Percentiles rank a stretch among this genome's conserved stretches.
Conservation (phyloP, 2,329 filamentous ascomycete species). For the Aspergillus spinulosporus region DNA sequence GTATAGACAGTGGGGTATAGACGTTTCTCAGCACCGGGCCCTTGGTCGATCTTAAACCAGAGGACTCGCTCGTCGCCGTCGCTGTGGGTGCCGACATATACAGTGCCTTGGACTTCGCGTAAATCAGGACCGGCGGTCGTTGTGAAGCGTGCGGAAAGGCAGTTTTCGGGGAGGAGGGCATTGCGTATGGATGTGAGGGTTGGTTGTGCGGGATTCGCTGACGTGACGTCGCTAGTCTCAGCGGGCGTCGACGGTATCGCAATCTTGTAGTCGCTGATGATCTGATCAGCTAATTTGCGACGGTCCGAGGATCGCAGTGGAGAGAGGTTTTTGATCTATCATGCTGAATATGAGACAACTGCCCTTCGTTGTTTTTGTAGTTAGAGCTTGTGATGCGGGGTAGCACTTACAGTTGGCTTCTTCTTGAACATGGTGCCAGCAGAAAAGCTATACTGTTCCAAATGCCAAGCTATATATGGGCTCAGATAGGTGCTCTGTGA, state of each 20-base stretch:
- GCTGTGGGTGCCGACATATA: slow-evolving; percentile 63
- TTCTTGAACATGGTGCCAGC: slow-evolving; percentile 60
- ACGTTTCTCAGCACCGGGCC: slow-evolving; percentile 42
- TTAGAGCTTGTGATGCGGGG: slow-evolving; percentile 28
- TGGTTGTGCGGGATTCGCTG: slow-evolving; percentile 46
- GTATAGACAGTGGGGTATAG: slow-evolving; percentile 61
- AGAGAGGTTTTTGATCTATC: slow-evolving; percentile 64
- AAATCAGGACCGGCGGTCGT: slow-evolving; percentile 65
- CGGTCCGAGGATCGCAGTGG: slow-evolving; percentile 68
- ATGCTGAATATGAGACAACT: not conserved
- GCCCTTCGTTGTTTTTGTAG: not conserved
- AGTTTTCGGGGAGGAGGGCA: slow-evolving; percentile 63
- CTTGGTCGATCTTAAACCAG: slow-evolving; percentile 64
- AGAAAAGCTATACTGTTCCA: not conserved
- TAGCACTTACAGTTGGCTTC: slow-evolving; percentile 55
- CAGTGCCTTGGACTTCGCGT: slow-evolving; percentile 61
- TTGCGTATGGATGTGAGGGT: slow-evolving; percentile 56
- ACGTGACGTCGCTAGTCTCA: slow-evolving; percentile 33
- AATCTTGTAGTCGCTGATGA: slow-evolving; percentile 63
- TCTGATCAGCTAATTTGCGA: slow-evolving; percentile 65
- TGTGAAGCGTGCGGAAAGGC: slow-evolving; percentile 63
- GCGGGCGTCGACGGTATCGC: slow-evolving; percentile 43
- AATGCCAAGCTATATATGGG: not conserved
- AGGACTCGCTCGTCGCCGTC: slow-evolving; percentile 60
- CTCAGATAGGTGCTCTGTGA: not conserved